Conservation (phyloP, 805 yeast genomes). For the Kurtzmaniella fragi region DNA sequence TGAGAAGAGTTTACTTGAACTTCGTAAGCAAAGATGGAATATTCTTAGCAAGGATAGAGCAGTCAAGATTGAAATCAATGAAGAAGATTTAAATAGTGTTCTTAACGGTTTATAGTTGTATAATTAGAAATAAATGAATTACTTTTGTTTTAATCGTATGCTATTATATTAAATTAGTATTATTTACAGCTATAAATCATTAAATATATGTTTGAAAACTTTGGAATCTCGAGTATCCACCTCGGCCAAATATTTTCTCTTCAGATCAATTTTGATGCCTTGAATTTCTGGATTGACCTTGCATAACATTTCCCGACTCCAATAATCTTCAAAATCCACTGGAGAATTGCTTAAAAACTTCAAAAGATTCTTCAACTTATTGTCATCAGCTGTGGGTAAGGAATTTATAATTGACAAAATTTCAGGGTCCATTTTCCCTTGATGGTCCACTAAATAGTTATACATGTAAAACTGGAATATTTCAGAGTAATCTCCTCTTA, state of each 20-base stretch:
- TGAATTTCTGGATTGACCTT: conserved; percentile 2
- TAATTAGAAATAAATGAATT: neutral
- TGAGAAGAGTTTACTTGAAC: conserved; percentile 17
- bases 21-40: conserved; percentile 11
- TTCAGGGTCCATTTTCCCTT: conserved; percentile 2
- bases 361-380: too few relatives aligned
- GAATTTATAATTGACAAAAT: neutral
- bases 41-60: conserved; percentile 13
- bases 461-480: conserved; percentile 19
- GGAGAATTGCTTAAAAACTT: neutral
- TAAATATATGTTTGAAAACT: conserved; percentile 14
- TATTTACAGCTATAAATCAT: neutral
- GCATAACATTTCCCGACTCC: conserved; percentile 9
- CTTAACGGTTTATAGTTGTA: conserved; percentile 10
- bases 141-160: too few relatives aligned
- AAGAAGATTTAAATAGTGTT: conserved; percentile 31
- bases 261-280: conserved; percentile 5
- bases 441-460: conserved; percentile 14
- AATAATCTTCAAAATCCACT: conserved; percentile 9
- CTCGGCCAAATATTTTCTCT: conserved; percentile 14
- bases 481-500: conserved; percentile 19
- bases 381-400: neutral
- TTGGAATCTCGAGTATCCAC: conserved; percentile 22
- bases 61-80: conserved; percentile 29
- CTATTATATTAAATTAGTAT: too few relatives aligned